Evolutionary conservation across 305 asterid genomes (phyloP), one percentile per base, ranked within the genome.

Genomic region (Salvia sclarea): DNA sequence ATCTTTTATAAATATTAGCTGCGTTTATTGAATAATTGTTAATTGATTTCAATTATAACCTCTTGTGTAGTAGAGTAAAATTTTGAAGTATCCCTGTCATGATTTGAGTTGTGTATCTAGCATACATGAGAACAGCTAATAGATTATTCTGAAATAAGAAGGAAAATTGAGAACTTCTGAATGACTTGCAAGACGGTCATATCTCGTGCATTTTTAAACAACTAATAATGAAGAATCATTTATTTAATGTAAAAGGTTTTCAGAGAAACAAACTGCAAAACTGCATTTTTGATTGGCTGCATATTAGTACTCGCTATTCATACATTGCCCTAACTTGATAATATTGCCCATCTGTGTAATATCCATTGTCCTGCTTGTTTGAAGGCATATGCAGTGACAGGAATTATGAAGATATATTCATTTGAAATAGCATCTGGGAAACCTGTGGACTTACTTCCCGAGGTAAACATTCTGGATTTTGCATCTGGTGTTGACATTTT

Each of bases 341-440:
- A 67, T 37, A 13, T 69, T 38, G 21, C 55, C 31, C 13, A 13
- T 54, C 64, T 47, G 16, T 30, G 17, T 69, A 33, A 74, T 74
- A 74, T 65, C 17, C 67, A 75, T 77, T 52, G 48, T 41, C 62
- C 77, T 71, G 37, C 72, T 64, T 84, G 47, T 72, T 66, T 73
- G 82, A 81, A 94, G 99, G 97, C 94, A 45, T 95, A 88, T 82
- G 94, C 97, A 53, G 84, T 91, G 56, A 81, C 98, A 38, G 99
- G 98, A 25, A 85, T 95, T 76, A 78, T 80, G 96, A 95, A 95
- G 91, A 83, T 92, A 78, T 88, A 89, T 78, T 81, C 97, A 37
- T 95, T 95, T 71, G 99, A 95, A 84, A 83, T 88, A 78, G 88
- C 98, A 38, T 91, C 97, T 72, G 96, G 96, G 85, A 89, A 92